phyloP scores from a whole-genome alignment of 352 stramenopile genomes.

The Pythium plurisporium region DNA sequence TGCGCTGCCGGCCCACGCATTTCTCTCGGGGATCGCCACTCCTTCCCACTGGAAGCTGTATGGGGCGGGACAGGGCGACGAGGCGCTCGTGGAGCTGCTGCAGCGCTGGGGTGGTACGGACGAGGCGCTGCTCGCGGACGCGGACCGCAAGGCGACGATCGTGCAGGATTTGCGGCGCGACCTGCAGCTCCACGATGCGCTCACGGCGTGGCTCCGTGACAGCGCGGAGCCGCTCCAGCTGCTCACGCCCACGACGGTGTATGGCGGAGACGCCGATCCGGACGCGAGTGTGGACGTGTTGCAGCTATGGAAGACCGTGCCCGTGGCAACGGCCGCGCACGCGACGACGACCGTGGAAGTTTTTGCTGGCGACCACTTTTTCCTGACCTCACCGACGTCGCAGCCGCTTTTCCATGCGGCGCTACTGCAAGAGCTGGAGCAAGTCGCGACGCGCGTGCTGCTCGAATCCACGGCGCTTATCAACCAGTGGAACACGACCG shows the following conservation, averaged over 20 bases:
- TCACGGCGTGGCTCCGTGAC: conserved; percentile 38
- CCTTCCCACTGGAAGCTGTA: conserved; percentile 32
- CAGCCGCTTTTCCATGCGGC: conserved; percentile 24
- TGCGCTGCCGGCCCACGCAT: conserved; percentile 51
- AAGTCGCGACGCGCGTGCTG: conserved; percentile 29
- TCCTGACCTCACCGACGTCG: conserved; percentile 26
- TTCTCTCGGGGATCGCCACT: conserved; percentile 45
- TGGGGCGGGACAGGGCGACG: conserved; percentile 29
- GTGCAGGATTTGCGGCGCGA: conserved; percentile 35
- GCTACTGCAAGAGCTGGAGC: conserved; percentile 36
- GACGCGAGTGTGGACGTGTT: conserved; percentile 34
- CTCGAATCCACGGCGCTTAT: conserved; percentile 48
- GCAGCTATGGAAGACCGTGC: conserved; percentile 31
- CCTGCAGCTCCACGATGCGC: conserved; percentile 46
- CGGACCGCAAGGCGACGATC: conserved; percentile 32
- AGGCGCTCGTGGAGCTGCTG: conserved; percentile 39
- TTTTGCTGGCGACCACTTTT: conserved; percentile 65
- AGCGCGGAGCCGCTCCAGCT: conserved; percentile 19
- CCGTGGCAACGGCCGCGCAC: too few relatives aligned
- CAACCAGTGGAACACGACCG: conserved; percentile 44
- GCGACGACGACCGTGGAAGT: conserved; percentile 31
- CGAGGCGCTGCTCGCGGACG: conserved; percentile 43
- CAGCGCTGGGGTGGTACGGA: conserved; percentile 60
- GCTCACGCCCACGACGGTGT: conserved; percentile 39
- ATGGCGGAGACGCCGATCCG: conserved; percentile 42